Base-by-base conservation (phyloP, 164 flowering plant species). In the Stephania yunnanensis region DNA sequence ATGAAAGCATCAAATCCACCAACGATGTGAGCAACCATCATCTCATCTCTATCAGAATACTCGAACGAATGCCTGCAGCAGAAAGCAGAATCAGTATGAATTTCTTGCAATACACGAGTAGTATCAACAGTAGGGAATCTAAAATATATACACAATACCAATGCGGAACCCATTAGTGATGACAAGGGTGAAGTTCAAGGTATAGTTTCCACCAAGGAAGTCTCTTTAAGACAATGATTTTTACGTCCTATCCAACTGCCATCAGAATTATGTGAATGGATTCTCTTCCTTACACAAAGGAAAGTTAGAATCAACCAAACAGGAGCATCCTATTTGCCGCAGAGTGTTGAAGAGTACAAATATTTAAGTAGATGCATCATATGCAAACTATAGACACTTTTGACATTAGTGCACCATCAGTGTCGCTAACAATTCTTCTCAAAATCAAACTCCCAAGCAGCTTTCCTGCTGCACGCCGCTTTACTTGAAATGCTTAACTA, bases 1-100 rank as follows among this genome's bases (percentile, higher is more conserved):
- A 94, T 83, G 72, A 84, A 86, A 68, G 93, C 97, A 87, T 87
- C 87, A 72, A 94, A 77, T 73, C 87, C 91, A 36, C 88, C 89
- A 17, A 77, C 79, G 82, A 90, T 76, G 79, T 84, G 95, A 81
- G 89, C 92, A 46, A 82, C 77, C 69, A 92, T 80, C 10, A 71
- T 84, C 78, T 89, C 97, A 69, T 92, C 95, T 78, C 73, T 83
- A 46, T 92, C 94, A n/a, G 79, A 58, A 80, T 90, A 92, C 79
- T 91, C 91, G 78, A 89, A 77, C 3, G 90, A 84, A 79, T 90
- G 85, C 84, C 98, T 92, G 86, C 78, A 83, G 63, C 46, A 75
- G 15, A 68, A 75, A 22, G 66, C 20, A 48, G 36, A 25, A 75
- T 42, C 48, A 46, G n/a, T n/a, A 29, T 46, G 0, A 46, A 46